These are phyloP conservation scores for Pythium rishiriense DNA, from an alignment of 352 stramenopile genomes.

Conservation along the genomic window DNA sequence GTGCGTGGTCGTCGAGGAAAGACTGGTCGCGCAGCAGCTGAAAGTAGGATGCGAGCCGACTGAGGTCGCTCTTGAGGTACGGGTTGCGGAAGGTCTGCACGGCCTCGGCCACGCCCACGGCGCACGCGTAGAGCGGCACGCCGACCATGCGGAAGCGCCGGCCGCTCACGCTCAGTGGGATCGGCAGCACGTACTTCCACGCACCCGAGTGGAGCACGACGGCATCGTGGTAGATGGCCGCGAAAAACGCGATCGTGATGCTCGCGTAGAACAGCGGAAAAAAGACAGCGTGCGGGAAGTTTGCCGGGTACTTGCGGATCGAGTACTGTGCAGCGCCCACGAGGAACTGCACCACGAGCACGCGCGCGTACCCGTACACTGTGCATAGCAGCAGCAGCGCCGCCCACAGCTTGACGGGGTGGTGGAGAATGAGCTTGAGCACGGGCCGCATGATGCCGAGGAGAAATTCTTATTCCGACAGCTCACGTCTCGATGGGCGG, in stretches of 20 bases:
- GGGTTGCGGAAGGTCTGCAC: constrained; percentile 49
- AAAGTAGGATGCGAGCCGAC: constrained; percentile 42
- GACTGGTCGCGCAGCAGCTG: constrained; percentile 27
- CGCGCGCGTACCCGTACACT: constrained; percentile 70
- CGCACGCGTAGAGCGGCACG: constrained; percentile 64
- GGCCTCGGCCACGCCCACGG: constrained; percentile 52
- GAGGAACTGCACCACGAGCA: constrained; percentile 58
- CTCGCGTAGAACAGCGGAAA: constrained; percentile 56
- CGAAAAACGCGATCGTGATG: constrained; percentile 35
- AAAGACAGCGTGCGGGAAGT: constrained; percentile 57
- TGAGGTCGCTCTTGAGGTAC: constrained; percentile 42
- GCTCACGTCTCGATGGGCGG: not conserved
- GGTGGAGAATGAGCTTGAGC: constrained; percentile 64
- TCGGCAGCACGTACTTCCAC: constrained; percentile 67
- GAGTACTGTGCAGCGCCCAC: constrained; percentile 49
- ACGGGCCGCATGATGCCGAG: constrained; percentile 25
- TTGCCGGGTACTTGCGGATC: constrained; percentile 54
- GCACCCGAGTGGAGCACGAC: constrained; percentile 30
- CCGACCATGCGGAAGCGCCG: constrained; percentile 57
- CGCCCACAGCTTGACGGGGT: constrained; percentile 51
- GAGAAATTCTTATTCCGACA: not conserved
- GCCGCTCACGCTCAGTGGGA: constrained; percentile 58
- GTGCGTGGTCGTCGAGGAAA: constrained; percentile 32
- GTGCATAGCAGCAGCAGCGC: constrained; percentile 51
- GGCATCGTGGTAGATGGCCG: constrained; percentile 49